These are phyloP conservation scores for Colletotrichum sp. DNA, from an alignment of 2,329 filamentous ascomycete species.

Conservation along the genomic window DNA sequence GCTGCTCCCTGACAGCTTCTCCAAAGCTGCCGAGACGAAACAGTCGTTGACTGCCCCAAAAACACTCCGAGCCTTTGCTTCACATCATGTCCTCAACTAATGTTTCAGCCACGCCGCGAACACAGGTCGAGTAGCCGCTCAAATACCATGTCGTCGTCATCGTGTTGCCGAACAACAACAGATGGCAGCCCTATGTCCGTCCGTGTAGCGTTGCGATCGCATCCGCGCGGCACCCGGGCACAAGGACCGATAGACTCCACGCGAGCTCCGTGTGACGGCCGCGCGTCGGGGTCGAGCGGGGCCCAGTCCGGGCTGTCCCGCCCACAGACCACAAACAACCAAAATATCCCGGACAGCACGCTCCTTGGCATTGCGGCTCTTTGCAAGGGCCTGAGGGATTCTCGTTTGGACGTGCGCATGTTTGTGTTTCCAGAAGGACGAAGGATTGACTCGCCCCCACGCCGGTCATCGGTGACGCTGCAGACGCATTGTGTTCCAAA, in stretches of 20 bases:
- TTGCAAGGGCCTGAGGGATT: not conserved
- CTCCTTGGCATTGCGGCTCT: not conserved
- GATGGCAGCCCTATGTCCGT: not conserved
- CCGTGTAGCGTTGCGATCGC: not conserved
- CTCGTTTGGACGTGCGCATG: not conserved
- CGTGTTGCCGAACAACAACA: not conserved
- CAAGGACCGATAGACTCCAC: not conserved
- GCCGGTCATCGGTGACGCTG: not conserved
- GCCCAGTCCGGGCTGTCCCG: not conserved
- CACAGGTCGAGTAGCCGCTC: not conserved
- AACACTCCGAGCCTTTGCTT: not conserved
- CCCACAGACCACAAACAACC: not conserved
- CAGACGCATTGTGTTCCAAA: not conserved
- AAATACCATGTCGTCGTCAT: not conserved
- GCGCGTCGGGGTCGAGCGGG: not conserved
- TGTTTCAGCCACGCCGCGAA: not conserved
- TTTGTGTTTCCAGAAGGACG: not conserved
- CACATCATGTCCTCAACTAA: not conserved
- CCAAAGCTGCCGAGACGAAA: not conserved
- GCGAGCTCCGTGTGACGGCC: not conserved
- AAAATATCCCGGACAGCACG: not conserved
- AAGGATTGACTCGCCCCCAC: not conserved
- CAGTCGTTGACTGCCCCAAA: not conserved
- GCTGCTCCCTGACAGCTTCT: not conserved
- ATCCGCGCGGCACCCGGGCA: not conserved